These are phyloP conservation scores for Floccularia luteovirens DNA, from an alignment of 768 basidiomycete genomes.

Conservation along the genomic window DNA sequence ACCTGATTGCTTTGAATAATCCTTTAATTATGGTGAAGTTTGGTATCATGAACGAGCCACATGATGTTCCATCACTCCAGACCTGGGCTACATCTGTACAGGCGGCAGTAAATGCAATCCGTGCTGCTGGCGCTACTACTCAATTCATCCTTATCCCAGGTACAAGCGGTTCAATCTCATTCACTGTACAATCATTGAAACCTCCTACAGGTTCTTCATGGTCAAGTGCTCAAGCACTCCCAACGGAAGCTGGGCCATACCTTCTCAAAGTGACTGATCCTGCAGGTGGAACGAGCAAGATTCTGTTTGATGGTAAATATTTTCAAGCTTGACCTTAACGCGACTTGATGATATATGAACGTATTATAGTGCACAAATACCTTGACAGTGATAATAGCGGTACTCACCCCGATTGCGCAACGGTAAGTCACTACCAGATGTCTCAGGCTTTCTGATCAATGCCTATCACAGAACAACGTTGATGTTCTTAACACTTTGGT, in stretches of 20 bases:
- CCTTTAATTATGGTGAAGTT: slow-evolving; percentile 11
- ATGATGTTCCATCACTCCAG: slow-evolving; percentile 36
- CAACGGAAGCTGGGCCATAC: slow-evolving; percentile 36
- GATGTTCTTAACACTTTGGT: slow-evolving; percentile 33
- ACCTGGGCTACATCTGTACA: slow-evolving; percentile 44
- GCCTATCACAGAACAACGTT: slow-evolving; percentile 29
- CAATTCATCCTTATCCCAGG: slow-evolving; percentile 55
- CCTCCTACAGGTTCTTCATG: slow-evolving; percentile 17
- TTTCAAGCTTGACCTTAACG: background rate
- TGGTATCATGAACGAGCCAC: slow-evolving; percentile 52
- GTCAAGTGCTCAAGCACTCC: slow-evolving; percentile 22
- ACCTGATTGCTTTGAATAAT: background rate
- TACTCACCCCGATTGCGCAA: slow-evolving; percentile 24
- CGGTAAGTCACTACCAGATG: slow-evolving; percentile 11
- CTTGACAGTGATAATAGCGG: slow-evolving; percentile 45
- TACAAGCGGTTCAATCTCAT: slow-evolving; percentile 11
- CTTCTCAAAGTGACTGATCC: slow-evolving; percentile 33
- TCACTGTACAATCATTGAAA: background rate
- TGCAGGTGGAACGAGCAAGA: slow-evolving; percentile 29
- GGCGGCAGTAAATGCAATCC: slow-evolving; percentile 51
- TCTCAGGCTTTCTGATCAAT: slow-evolving; percentile 1
- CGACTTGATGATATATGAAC: background rate
- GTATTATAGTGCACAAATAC: slow-evolving; percentile 43
- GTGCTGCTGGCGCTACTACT: slow-evolving; percentile 42
- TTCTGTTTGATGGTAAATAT: slow-evolving; percentile 38